Percentiles rank a stretch among this genome's conserved stretches.
phyloP scores from a whole-genome alignment of 192 early-diverging fungal genomes.

The Coemansia biformis region DNA sequence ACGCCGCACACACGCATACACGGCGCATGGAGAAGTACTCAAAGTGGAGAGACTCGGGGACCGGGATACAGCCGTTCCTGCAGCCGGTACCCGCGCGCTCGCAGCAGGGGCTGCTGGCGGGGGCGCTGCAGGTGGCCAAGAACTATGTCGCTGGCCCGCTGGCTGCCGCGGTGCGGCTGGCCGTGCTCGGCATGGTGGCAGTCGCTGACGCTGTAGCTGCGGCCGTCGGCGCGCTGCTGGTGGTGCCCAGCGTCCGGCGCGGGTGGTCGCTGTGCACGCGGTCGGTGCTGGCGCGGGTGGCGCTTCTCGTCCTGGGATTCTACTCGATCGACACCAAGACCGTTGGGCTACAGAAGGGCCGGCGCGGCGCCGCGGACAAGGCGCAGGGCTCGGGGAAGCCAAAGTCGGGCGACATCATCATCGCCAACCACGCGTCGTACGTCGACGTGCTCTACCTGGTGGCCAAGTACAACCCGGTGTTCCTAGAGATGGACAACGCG shows the following conservation, averaged over 20 bases:
- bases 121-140: conserved; percentile 11
- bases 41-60: conserved; percentile 79
- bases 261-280: conserved; percentile 21
- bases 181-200: conserved; percentile 46
- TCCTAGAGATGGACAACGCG: conserved; percentile 48
- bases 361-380: conserved; percentile 15
- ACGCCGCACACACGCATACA: too few species aligned
- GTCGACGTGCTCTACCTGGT: conserved; percentile 73
- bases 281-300: conserved; percentile 48
- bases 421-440: conserved; percentile 80
- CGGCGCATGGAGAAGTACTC: conserved; percentile 91
- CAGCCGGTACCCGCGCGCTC: conserved; percentile 54
- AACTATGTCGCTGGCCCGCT: conserved; percentile 35
- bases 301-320: conserved; percentile 69
- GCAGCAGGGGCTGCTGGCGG: conserved; percentile 13
- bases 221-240: conserved; percentile 15
- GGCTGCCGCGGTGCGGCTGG: conserved; percentile 36
- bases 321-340: conserved; percentile 61
- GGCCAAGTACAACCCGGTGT: conserved; percentile 55
- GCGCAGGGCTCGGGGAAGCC: neutral
- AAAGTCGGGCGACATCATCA: conserved; percentile 66
- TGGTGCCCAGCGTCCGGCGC: conserved; percentile 18
- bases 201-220: conserved; percentile 38
- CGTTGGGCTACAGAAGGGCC: conserved; percentile 63
- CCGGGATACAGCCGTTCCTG: conserved; percentile 87